Evolutionary conservation across 2,329 filamentous ascomycete genomes (phyloP), one percentile per base, ranked within the genome.

Genomic region (Neonectria punicea): DNA sequence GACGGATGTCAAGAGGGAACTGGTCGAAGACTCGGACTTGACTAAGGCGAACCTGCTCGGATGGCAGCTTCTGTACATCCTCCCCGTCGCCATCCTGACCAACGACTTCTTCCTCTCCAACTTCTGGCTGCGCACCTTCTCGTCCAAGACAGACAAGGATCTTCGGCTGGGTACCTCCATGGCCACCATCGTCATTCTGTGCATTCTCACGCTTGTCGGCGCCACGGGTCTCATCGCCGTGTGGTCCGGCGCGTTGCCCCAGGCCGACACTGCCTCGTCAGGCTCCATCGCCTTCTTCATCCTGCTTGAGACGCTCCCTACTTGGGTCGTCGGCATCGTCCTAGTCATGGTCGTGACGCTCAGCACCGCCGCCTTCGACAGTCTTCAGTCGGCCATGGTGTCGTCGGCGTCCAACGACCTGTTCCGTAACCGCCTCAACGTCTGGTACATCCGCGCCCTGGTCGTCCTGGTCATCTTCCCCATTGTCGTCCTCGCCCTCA

Each of bases 31-130:
- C 5, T 94, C 92, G 0, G 89, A 89, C 9, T 85, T 93, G 28
- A 86, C 91, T n/a, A 83, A 93, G 49, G 73, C 90, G 5, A 92
- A 82, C 61, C 84, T 93, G 2, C 84, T 96, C 1, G 93, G 93
- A 60, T 96, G 93, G 92, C 93, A 96, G 79, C 86, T 96, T 14
- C 82, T 96, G 39, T 96, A 95, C 81, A 95, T 96, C 70, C 85
- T 96, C 1, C 92, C 93, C 0, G 86, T 96, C 6, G 93, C 93
- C 49, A 87, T 96, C 68, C 76, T 94, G 61, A 94, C 92, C 64
- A 96, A 95, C 80, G 90, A 94, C 82, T 94, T 96, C 83, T 96
- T 96, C 82, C 83, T 96, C 47, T 93, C 92, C 34, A 91, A 89
- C 70, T 94, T 93, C 79, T 96, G 93, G 93, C 87, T 95, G 78